Evolutionary conservation across 352 stramenopile genomes (phyloP).

Genomic region (Phytophthora fragariaefolia): DNA sequence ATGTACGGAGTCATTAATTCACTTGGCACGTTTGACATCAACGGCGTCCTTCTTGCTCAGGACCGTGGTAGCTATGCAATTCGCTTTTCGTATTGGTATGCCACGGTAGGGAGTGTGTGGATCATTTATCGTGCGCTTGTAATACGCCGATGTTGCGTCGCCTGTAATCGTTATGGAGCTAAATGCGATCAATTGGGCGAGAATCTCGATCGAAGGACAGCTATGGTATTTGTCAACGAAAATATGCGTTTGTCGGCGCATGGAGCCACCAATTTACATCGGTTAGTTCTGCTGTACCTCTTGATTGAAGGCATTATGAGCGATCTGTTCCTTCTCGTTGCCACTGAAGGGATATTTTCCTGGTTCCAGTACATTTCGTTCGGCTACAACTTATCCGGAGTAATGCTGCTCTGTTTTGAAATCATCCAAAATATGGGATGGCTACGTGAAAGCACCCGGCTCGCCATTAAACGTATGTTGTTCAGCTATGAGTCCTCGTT

Average conservation of each 20-base stretch:
- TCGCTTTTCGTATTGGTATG: slow-evolving; percentile 12
- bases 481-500: slow-evolving; percentile 33
- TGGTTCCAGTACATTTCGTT: slow-evolving; percentile 34
- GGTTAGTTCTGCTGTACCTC: slow-evolving; percentile 24
- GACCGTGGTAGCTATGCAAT: background rate
- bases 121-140: slow-evolving; percentile 15
- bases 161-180: slow-evolving; percentile 17
- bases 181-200: slow-evolving; percentile 8
- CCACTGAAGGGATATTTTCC: slow-evolving; percentile 20
- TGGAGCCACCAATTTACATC: slow-evolving; percentile 33
- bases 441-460: slow-evolving; percentile 8
- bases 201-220: slow-evolving; percentile 8
- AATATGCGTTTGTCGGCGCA: slow-evolving; percentile 30
- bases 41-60: background rate
- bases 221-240: slow-evolving; percentile 34
- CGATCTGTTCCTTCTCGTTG: slow-evolving; percentile 37
- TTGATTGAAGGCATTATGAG: slow-evolving; percentile 34
- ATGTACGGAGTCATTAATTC: background rate
- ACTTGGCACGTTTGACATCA: background rate
- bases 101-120: slow-evolving; percentile 5
- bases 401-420: slow-evolving; percentile 33
- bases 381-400: slow-evolving; percentile 32
- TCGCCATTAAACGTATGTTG: slow-evolving; percentile 20
- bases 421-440: slow-evolving; percentile 30
- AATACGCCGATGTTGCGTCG: slow-evolving; percentile 18